Conservation (phyloP, 306 rosid species). For the Prinsepia uniflora region DNA sequence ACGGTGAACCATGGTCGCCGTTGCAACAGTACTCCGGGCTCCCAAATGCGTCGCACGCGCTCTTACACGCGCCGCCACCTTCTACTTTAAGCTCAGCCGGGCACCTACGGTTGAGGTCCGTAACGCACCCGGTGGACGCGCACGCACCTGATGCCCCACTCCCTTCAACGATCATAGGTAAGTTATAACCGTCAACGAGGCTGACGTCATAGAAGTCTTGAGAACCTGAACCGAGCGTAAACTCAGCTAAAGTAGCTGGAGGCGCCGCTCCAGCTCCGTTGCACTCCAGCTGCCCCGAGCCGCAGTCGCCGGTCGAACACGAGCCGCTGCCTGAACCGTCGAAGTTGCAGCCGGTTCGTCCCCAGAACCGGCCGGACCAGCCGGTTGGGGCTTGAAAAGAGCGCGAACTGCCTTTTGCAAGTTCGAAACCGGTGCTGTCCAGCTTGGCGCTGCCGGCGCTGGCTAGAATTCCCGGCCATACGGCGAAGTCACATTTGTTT, state of each 20-base stretch:
- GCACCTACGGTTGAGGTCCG: slow-evolving; percentile 59
- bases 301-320: slow-evolving; percentile 78
- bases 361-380: slow-evolving; percentile 99
- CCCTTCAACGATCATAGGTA: slow-evolving; percentile 67
- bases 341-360: slow-evolving; percentile 61
- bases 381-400: slow-evolving; percentile 70
- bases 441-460: slow-evolving; percentile 61
- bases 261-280: slow-evolving; percentile 74
- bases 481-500: slow-evolving; percentile 76
- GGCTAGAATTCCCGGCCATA: slow-evolving; percentile 84
- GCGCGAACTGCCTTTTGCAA: slow-evolving; percentile 40
- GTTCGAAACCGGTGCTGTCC: slow-evolving; percentile 75
- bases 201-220: slow-evolving; percentile 87
- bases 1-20: slow-evolving; percentile 56
- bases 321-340: slow-evolving; percentile 47
- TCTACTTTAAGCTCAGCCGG: slow-evolving; percentile 58
- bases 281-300: slow-evolving; percentile 64
- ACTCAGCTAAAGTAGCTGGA: slow-evolving; percentile 88
- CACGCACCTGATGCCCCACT: slow-evolving; percentile 64
- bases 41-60: slow-evolving; percentile 85
- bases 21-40: slow-evolving; percentile 77
- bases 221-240: slow-evolving; percentile 75
- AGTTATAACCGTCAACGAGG: slow-evolving; percentile 86
- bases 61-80: slow-evolving; percentile 69
- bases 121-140: slow-evolving; percentile 59